These are phyloP conservation scores for Nepenthes alata DNA, from an alignment of 179 eudicot species.

Conservation along the genomic window DNA sequence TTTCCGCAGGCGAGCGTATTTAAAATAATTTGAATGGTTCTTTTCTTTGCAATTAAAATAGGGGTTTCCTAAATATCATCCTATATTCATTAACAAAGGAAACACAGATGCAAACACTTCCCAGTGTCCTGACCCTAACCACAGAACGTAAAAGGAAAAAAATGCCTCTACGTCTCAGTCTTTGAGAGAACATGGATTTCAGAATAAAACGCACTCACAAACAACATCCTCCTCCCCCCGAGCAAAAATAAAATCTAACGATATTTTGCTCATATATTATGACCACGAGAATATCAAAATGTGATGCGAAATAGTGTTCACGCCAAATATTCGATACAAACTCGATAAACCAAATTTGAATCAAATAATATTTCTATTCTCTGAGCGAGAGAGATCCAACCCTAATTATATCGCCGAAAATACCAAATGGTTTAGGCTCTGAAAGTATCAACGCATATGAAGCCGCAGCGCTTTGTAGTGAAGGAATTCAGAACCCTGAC, in stretches of 20 bases:
- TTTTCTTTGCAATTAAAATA: conserved; percentile 11
- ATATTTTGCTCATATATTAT: background rate
- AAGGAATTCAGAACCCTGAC: background rate
- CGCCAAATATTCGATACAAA: no score
- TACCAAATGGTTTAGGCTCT: background rate
- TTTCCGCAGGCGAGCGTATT: background rate
- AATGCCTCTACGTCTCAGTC: conserved; percentile 24
- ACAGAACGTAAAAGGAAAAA: background rate
- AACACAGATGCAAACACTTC: background rate
- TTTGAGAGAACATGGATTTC: conserved; percentile 21
- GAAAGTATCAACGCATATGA: background rate
- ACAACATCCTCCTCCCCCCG: conserved; percentile 13
- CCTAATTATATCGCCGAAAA: background rate
- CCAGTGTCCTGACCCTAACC: background rate
- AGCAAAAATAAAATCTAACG: background rate
- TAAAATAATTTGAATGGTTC: background rate
- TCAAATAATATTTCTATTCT: no score
- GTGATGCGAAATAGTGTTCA: no score
- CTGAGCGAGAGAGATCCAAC: no score
- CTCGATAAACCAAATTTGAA: no score
- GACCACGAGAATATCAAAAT: background rate
- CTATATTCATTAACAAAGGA: background rate
- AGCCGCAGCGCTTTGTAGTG: background rate
- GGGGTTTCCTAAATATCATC: conserved; percentile 4
- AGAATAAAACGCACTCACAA: conserved; percentile 12